Evolutionary conservation across 768 basidiomycete species (phyloP), one percentile per base, ranked within the genome.

Genomic region (Suillus subaureus): DNA sequence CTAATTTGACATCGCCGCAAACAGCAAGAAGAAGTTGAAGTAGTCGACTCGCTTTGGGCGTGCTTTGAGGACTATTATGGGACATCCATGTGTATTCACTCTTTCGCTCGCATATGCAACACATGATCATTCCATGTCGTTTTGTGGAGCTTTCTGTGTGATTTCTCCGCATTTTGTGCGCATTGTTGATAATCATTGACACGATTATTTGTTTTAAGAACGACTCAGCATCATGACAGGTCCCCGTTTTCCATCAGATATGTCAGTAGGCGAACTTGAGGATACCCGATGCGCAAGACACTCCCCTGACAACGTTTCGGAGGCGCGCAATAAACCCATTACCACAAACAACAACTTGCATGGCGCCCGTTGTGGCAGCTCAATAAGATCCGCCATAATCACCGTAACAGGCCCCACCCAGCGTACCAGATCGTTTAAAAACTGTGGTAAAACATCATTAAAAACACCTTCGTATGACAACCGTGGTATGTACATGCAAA

Each of bases 1-100:
- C 64, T 70, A 33, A 68, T 37, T 6, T 39, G 26, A n/a, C 58
- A 40, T 18, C 1, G 26, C 39, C 62, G 6, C 62, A 56, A 74
- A 67, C 72, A 92, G 91, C 66, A 97, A 97, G 90, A 96, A 97
- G 88, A 97, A 96, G 85, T 85, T 95, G 81, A 96, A 94, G 89
- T 92, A 91, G 87, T 87, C 68, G 42, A 66, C 54, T 71, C 68
- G 62, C 64, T 62, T 54, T 67, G 65, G 42, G 58, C 31, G 33
- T 61, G 61, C n/a, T 26, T 42, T 7, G 47, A 39, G 61, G 63
- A 61, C 39, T 56, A 64, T 64, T 64, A 66, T 66, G 65, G 54
- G 62, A 61, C 54, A 63, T 47, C 49, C 61, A 60, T 68, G 61
- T 72, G 71, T 73, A 72, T 64, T 73, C 68, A 72, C 61, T 66